Evolutionary conservation across 768 basidiomycete species (phyloP).

Genomic region (Tylopilus sp.): DNA sequence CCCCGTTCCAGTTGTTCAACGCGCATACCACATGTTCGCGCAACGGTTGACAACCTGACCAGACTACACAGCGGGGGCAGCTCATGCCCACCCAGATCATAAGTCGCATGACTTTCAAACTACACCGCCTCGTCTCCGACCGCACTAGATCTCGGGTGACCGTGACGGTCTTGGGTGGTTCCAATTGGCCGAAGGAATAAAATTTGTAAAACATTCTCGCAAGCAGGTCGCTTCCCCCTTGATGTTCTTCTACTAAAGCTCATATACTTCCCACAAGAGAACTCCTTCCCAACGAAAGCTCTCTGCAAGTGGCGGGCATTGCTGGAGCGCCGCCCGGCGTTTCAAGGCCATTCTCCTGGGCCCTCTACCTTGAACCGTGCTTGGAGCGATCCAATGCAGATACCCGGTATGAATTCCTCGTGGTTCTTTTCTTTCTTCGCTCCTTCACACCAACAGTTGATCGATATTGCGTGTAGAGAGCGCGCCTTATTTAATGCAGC

Average conservation of each 20-base stretch:
- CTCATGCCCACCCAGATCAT: slow-evolving; percentile 22
- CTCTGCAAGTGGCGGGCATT: slow-evolving; percentile 13
- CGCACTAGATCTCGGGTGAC: slow-evolving; percentile 9
- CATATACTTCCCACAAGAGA: slow-evolving; percentile 1
- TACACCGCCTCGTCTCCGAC: slow-evolving; percentile 17
- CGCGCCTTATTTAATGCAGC: slow-evolving; percentile 31
- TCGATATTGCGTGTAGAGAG: slow-evolving; percentile 33
- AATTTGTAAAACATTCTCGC: slow-evolving; percentile 3
- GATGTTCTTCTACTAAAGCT: not conserved
- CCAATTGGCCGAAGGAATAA: not conserved
- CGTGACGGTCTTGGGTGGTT: slow-evolving; percentile 1
- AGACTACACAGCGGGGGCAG: slow-evolving; percentile 23
- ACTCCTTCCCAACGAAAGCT: not conserved
- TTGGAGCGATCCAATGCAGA: slow-evolving; percentile 35
- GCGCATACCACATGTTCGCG: slow-evolving; percentile 33
- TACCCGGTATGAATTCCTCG: slow-evolving; percentile 37
- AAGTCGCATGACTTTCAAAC: slow-evolving; percentile 16
- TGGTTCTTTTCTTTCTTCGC: slow-evolving; percentile 28
- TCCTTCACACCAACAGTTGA: slow-evolving; percentile 33
- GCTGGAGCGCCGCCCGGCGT: slow-evolving; percentile 20
- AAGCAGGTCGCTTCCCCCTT: slow-evolving; percentile 1
- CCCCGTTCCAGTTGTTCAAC: slow-evolving; percentile 29
- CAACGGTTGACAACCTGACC: slow-evolving; percentile 26
- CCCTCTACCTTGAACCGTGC: slow-evolving; percentile 21
- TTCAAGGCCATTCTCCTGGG: slow-evolving; percentile 21